phyloP scores from a whole-genome alignment of 179 eudicot species.

The Spinacia oleracea region DNA sequence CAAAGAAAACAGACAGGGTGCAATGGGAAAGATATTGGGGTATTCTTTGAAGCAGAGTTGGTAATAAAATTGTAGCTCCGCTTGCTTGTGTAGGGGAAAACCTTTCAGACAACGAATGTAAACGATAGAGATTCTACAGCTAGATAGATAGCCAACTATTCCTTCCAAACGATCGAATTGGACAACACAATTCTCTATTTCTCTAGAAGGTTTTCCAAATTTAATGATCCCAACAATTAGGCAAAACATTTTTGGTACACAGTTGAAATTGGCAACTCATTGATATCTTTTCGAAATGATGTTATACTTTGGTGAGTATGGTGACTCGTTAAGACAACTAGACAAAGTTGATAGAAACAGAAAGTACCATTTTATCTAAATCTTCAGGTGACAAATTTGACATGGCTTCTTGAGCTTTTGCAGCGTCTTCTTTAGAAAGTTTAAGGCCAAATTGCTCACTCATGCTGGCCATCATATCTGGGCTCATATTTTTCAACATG shows the following conservation, averaged over 20 bases:
- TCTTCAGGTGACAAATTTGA: conserved; percentile 84
- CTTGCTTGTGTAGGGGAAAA: no score
- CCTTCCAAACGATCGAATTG: neutral
- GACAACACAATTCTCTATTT: neutral
- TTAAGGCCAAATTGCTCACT: conserved; percentile 92
- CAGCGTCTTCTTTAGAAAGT: conserved; percentile 92
- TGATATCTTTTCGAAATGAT: neutral
- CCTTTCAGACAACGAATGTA: no score
- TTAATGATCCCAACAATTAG: neutral
- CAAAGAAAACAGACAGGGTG: neutral
- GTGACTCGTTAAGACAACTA: neutral
- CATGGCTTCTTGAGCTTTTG: conserved; percentile 96
- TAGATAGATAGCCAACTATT: neutral
- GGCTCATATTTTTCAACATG: conserved; percentile 93
- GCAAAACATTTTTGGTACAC: neutral
- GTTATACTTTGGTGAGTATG: neutral
- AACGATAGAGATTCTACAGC: neutral
- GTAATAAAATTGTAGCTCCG: neutral
- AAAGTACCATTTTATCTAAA: conserved; percentile 83
- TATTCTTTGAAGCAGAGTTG: neutral
- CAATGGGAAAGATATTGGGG: neutral
- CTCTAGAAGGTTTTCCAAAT: neutral
- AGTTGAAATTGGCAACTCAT: neutral
- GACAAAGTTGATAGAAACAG: conserved; percentile 5
- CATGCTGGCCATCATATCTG: conserved; percentile 98